Conservation (phyloP, 192 early-diverging fungal species). For the Backusella liffmaniae region DNA sequence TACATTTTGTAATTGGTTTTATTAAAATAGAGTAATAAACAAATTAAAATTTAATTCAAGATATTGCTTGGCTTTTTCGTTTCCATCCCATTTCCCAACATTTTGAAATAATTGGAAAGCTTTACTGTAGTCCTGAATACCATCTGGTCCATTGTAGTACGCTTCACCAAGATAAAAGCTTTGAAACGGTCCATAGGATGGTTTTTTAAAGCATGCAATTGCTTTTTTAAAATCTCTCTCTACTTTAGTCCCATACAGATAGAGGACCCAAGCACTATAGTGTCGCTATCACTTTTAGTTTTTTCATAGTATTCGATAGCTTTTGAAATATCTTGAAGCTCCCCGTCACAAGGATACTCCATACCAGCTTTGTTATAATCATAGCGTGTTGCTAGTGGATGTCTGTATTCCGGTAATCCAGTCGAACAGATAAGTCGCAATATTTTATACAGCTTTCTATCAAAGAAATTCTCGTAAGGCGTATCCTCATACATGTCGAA, state of each 20-base stretch:
- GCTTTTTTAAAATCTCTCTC: background rate
- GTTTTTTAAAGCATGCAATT: background rate
- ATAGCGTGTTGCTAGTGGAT: background rate
- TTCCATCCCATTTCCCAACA: background rate
- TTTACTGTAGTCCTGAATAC: background rate
- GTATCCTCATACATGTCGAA: background rate
- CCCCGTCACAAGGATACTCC: too few relatives aligned
- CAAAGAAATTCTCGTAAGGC: background rate
- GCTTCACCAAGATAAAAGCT: background rate
- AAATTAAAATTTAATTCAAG: background rate
- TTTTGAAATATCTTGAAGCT: background rate
- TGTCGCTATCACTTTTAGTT: too few relatives aligned
- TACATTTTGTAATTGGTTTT: too few relatives aligned
- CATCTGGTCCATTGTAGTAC: background rate
- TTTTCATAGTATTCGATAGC: background rate
- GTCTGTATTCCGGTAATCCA: background rate
- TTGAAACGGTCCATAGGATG: fast-evolving
- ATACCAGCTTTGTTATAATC: background rate
- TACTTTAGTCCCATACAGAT: background rate
- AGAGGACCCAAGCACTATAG: background rate
- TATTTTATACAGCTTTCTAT: background rate
- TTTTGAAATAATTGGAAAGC: background rate
- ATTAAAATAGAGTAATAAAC: too few relatives aligned
- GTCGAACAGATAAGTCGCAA: background rate
- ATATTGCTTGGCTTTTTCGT: background rate